Percentiles rank a stretch among this genome's conserved stretches.
Evolutionary conservation across 306 rosid genomes (phyloP).

Genomic region (Lathyrus tuberosus): DNA sequence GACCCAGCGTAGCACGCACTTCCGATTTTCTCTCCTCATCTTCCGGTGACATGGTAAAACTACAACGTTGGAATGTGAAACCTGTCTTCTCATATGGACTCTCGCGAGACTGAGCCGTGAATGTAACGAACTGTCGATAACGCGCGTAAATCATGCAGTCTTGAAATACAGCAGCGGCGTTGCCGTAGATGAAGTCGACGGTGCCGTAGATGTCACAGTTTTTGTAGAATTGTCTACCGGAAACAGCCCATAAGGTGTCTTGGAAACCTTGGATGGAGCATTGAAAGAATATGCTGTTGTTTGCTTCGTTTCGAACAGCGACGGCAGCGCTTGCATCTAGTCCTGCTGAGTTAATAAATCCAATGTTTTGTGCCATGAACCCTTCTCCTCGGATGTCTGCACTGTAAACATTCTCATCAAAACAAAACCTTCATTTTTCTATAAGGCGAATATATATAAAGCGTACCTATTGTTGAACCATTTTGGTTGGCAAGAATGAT

Average conservation of each 20-base stretch:
- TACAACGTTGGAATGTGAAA: conserved; percentile 43
- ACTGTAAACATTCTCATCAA: too few relatives aligned
- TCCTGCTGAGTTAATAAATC: conserved; percentile 36
- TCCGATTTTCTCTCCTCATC: neutral
- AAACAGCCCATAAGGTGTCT: conserved; percentile 47
- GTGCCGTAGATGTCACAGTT: conserved; percentile 45
- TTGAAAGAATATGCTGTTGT: conserved; percentile 38
- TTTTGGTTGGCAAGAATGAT: conserved; percentile 15
- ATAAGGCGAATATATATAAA: neutral
- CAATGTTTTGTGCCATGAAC: conserved; percentile 43
- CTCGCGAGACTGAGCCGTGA: conserved; percentile 50
- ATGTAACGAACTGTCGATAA: conserved; percentile 32
- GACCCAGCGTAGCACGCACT: conserved; percentile 43
- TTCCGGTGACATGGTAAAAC: conserved; percentile 30
- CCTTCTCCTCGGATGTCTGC: conserved; percentile 43
- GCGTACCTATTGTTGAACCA: conserved; percentile 45
- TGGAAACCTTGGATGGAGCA: conserved; percentile 46
- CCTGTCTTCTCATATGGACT: conserved; percentile 14
- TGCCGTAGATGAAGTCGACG: conserved; percentile 48
- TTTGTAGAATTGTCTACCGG: conserved; percentile 48
- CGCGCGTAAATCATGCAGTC: conserved; percentile 45
- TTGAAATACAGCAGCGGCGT: conserved; percentile 45
- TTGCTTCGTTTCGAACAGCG: conserved; percentile 45
- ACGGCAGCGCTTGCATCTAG: conserved; percentile 41
- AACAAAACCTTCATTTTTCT: too few relatives aligned